Evolutionary conservation across 1,284 basidiomycete genomes (phyloP).

Genomic region (Fistulina hepatica): DNA sequence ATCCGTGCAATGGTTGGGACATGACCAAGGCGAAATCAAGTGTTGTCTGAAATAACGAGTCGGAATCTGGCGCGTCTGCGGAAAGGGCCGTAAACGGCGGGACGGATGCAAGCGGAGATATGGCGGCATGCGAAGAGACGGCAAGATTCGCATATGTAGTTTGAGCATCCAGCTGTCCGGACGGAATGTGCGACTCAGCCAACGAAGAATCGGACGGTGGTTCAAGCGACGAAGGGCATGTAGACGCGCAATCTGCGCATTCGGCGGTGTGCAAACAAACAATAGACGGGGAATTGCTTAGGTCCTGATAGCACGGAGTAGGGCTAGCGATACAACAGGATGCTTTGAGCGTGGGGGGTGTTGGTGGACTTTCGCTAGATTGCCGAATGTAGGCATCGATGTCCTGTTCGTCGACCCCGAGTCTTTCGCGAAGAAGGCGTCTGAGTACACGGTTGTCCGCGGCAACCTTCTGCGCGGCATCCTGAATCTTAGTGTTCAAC

Average conservation of each 20-base stretch:
- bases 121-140: not conserved
- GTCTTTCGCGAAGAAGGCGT: not conserved
- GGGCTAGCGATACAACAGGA: too few species aligned
- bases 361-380: not conserved
- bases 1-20: not conserved
- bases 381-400: not conserved
- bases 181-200: not conserved
- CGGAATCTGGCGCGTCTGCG: not conserved
- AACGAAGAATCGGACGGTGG: not conserved
- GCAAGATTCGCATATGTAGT: not conserved
- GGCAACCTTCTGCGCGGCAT: not conserved
- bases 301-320: too few species aligned
- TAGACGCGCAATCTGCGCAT: not conserved
- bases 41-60: not conserved
- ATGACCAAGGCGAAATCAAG: not conserved
- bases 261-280: not conserved
- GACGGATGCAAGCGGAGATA: not conserved
- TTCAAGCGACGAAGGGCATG: not conserved
- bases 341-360: not conserved
- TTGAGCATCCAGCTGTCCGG: not conserved
- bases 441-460: not conserved
- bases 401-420: not conserved
- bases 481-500: not conserved
- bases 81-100: not conserved
- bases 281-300: too few species aligned